Evolutionary conservation across 2,329 filamentous ascomycete genomes (phyloP), one percentile per base, ranked within the genome.

Genomic region (Alternaria conjuncta): DNA sequence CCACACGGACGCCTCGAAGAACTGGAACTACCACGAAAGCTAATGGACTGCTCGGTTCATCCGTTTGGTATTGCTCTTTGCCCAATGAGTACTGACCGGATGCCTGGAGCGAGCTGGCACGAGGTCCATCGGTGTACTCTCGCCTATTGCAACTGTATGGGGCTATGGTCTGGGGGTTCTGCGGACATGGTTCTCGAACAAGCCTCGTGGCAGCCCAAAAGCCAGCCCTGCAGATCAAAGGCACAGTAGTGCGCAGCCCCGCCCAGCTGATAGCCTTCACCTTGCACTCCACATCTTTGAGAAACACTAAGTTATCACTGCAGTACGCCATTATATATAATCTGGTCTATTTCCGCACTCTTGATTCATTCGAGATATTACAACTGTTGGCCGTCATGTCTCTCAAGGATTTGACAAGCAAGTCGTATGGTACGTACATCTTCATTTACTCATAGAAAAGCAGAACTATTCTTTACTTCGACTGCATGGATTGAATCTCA

Each of bases 371-470:
- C 30, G 2, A 8, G 30, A 32, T 2, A 32, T 32, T 2, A 32
- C 30, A 32, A 32, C 30, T 32, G 6, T 25, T 26, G 23, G 23
- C 8, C 13, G n/a, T n/a, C n/a, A n/a, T 76, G 73, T 68, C 74
- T 61, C 63, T 63, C 11, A 62, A 75, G 43, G 66, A 73, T 2
- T 73, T 75, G 21, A 58, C 58, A 15, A 68, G 63, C 49, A 71
- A 68, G 28, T 60, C 66, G n/a, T 77, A 72, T 61, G 58, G 58
- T 61, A 50, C n/a, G 53, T 36, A 25, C 4, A 25, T 4, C 3
- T 43, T 11, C 12, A 9, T 18, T 10, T 32, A 10, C 36, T 43
- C 36, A 11, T 3, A 32, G 30, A 32, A 13, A 32, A 13, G 6
- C 7, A 6, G 12, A 32, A 13, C 11, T 32, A 13, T 13, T 26